Conservation (phyloP, 108 stramenopile species). For the Nitzschia putrida region DNA sequence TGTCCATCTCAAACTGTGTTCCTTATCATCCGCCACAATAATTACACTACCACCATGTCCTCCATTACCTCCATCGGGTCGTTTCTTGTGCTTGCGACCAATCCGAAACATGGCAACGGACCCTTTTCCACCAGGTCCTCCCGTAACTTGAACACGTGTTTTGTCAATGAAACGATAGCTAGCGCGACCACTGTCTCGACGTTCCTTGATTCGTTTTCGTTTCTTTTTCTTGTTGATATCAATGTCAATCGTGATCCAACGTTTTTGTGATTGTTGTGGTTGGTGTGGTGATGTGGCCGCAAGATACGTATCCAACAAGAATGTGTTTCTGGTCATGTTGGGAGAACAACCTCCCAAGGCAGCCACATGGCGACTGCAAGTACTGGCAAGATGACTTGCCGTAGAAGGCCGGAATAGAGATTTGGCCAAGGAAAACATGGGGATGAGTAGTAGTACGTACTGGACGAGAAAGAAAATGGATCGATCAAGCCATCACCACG, state of each 20-base stretch:
- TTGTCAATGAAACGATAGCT: constrained; percentile 74
- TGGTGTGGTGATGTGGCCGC: too few relatives aligned
- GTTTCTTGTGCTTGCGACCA: constrained; percentile 54
- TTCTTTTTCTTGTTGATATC: not conserved
- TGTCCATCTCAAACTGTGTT: constrained; percentile 61
- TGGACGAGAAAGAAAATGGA: too few relatives aligned
- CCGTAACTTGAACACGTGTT: constrained; percentile 62
- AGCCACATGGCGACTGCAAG: too few relatives aligned
- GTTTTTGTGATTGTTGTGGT: constrained; percentile 1
- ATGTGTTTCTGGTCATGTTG: too few relatives aligned
- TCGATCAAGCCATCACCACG: constrained; percentile 1
- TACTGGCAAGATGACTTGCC: too few relatives aligned
- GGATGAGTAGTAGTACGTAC: too few relatives aligned
- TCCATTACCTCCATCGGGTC: constrained; percentile 84
- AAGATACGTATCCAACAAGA: too few relatives aligned
- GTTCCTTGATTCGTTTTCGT: constrained; percentile 26
- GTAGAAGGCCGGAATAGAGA: too few relatives aligned
- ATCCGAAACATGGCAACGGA: constrained; percentile 52
- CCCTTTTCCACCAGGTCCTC: constrained; percentile 77
- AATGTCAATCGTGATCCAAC: not conserved
- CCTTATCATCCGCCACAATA: constrained; percentile 66
- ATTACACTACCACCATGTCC: constrained; percentile 79
- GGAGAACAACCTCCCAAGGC: too few relatives aligned
- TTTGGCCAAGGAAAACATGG: too few relatives aligned
- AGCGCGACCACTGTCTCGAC: constrained; percentile 32